A percentile compares a stretch with the other conserved stretches of the same genome.
phyloP scores from a whole-genome alignment of 495 filamentous ascomycete genomes.

The Daldinia concentrica region DNA sequence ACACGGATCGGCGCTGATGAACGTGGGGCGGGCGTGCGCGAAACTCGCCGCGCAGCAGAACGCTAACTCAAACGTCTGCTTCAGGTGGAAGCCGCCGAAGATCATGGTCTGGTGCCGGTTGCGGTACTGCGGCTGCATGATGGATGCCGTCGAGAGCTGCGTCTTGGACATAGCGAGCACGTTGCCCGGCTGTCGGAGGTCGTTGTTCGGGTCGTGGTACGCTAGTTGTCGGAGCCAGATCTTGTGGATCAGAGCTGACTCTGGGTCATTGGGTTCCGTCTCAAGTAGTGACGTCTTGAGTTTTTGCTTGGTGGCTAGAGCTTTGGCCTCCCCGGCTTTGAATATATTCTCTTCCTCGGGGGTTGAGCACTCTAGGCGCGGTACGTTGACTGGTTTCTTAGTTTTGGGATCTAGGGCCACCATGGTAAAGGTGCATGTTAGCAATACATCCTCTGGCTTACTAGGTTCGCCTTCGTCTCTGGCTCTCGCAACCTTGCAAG shows the following conservation, averaged over 20 bases:
- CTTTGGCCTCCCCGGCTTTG: constrained; percentile 75
- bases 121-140: constrained; percentile 89
- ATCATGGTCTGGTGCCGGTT: constrained; percentile 92
- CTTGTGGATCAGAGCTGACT: constrained; percentile 79
- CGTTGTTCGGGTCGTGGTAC: constrained; percentile 71
- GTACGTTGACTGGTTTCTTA: constrained; percentile 65
- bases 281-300: constrained; percentile 71
- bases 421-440: constrained; percentile 88
- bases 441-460: constrained; percentile 73
- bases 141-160: constrained; percentile 72
- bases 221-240: constrained; percentile 80
- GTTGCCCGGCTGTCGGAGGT: constrained; percentile 67
- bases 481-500: constrained; percentile 75
- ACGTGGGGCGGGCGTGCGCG: constrained; percentile 77
- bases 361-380: constrained; percentile 70
- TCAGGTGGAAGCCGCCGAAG: constrained; percentile 85
- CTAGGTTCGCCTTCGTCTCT: constrained; percentile 64
- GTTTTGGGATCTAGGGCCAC: constrained; percentile 77
- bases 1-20: constrained; percentile 79
- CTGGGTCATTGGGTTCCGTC: constrained; percentile 77
- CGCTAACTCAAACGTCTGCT: constrained; percentile 85
- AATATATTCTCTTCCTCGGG: constrained; percentile 77
- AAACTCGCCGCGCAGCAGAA: constrained; percentile 87
- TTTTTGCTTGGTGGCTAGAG: constrained; percentile 74
- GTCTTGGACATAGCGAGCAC: constrained; percentile 74